Evolutionary conservation across 176 grass and related monocot genomes (phyloP).

Genomic region (Musa troglodytarum): DNA sequence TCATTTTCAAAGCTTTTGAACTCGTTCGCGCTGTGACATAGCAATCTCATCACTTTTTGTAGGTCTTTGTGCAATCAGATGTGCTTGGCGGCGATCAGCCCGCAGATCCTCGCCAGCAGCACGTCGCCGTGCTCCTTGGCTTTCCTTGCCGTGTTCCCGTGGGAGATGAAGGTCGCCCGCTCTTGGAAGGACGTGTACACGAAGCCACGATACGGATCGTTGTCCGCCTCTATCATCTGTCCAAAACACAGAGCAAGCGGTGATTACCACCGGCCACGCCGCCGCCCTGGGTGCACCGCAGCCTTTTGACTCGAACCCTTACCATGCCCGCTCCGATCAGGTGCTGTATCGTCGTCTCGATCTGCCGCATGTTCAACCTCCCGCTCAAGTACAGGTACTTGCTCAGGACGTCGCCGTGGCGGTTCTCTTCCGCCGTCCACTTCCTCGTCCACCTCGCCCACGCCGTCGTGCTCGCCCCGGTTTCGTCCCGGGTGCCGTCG

Average conservation of each 20-base stretch:
- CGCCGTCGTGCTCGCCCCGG: conserved; percentile 8
- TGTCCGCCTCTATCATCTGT: neutral
- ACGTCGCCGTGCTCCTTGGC: conserved; percentile 20
- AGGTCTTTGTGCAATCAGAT: conserved; percentile 90
- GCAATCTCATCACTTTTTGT: conserved; percentile 15
- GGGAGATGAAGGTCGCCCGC: conserved; percentile 36
- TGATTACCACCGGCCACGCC: too few species aligned
- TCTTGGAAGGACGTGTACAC: conserved; percentile 42
- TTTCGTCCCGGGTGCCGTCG: conserved; percentile 20
- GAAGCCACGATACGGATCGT: conserved; percentile 32
- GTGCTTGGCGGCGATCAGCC: conserved; percentile 39
- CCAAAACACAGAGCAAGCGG: neutral
- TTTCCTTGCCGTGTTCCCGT: conserved; percentile 31
- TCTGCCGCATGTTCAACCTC: conserved; percentile 14
- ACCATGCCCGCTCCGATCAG: conserved; percentile 36
- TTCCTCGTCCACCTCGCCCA: conserved; percentile 32
- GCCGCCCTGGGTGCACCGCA: too few species aligned
- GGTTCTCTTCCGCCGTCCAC: conserved; percentile 21
- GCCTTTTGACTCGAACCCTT: neutral
- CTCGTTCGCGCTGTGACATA: too few species aligned
- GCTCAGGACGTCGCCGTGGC: conserved; percentile 20
- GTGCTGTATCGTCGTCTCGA: conserved; percentile 41
- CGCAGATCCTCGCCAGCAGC: conserved; percentile 23
- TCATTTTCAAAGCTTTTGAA: too few species aligned
- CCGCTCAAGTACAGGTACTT: conserved; percentile 16